A percentile compares a stretch with the other conserved stretches of the same genome.
These are phyloP conservation scores for Exobasidium cylindrosporum DNA, from an alignment of 1,284 basidiomycete species.

Conservation along the genomic window DNA sequence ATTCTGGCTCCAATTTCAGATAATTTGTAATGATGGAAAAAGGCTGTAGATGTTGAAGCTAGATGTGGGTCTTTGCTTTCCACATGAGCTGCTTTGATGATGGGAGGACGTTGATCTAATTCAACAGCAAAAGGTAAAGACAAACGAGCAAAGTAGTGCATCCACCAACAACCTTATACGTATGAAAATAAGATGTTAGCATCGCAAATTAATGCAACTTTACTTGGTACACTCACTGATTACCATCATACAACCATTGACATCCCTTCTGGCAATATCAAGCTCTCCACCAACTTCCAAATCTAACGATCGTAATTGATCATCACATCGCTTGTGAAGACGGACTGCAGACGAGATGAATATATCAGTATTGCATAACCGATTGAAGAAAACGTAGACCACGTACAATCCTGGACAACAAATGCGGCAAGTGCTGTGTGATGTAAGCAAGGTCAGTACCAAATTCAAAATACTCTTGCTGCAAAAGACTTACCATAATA, in stretches of 20 bases:
- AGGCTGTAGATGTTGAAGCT: not conserved
- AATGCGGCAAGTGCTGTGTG: not conserved
- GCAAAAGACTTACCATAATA: no score
- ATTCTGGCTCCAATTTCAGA: not conserved
- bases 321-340: not conserved
- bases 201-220: no score
- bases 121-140: not conserved
- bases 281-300: not conserved
- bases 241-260: no score
- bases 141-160: not conserved
- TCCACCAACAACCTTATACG: not conserved
- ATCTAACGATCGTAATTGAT: not conserved
- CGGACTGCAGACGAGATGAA: no score
- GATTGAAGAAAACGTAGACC: no score
- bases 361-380: no score
- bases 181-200: no score
- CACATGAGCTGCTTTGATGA: not conserved
- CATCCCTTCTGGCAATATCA: not conserved
- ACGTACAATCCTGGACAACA: conserved; percentile 2
- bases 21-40: not conserved
- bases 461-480: no score
- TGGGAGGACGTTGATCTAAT: not conserved
- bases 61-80: not conserved
- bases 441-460: not conserved
- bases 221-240: no score